These are phyloP conservation scores for Dalechampia spathulata DNA, from an alignment of 441 rosid genomes.

Conservation along the genomic window DNA sequence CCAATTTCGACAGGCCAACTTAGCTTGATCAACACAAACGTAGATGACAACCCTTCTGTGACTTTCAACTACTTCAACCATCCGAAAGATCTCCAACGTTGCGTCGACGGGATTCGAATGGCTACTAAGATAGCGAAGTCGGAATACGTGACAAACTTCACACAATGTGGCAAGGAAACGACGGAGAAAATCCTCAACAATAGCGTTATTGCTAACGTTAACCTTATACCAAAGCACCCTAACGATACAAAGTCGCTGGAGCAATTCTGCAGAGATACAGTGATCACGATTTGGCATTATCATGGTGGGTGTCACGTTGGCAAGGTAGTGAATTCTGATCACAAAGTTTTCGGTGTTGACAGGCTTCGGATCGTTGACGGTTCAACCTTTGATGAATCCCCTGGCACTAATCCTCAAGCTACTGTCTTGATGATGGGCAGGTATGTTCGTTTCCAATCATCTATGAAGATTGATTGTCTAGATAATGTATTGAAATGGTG, in stretches of 20 bases:
- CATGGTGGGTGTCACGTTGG: conserved; percentile 95
- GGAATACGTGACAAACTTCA: conserved; percentile 51
- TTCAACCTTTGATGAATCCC: conserved; percentile 67
- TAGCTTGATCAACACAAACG: conserved; percentile 52
- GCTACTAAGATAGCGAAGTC: conserved; percentile 58
- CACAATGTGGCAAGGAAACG: conserved; percentile 41
- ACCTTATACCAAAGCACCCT: conserved; percentile 62
- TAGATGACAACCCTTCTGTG: conserved; percentile 73
- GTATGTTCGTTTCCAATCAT: no score
- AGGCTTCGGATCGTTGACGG: conserved; percentile 86
- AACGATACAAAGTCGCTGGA: conserved; percentile 80
- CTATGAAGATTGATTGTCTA: no score
- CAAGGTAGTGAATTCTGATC: conserved; percentile 52
- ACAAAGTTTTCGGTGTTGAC: conserved; percentile 56
- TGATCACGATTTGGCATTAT: conserved; percentile 95
- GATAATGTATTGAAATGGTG: no score
- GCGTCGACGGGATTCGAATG: conserved; percentile 66
- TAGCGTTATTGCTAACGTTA: conserved; percentile 69
- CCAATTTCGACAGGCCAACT: conserved; percentile 77
- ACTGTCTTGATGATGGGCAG: conserved; percentile 98
- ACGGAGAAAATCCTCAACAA: conserved; percentile 59
- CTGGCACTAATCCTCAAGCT: conserved; percentile 96
- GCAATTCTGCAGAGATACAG: conserved; percentile 95
- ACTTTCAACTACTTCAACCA: conserved; percentile 89
- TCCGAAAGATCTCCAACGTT: conserved; percentile 60